Evolutionary conservation across 2,329 filamentous ascomycete species (phyloP).

Genomic region (Pseudodiploospora longispora): DNA sequence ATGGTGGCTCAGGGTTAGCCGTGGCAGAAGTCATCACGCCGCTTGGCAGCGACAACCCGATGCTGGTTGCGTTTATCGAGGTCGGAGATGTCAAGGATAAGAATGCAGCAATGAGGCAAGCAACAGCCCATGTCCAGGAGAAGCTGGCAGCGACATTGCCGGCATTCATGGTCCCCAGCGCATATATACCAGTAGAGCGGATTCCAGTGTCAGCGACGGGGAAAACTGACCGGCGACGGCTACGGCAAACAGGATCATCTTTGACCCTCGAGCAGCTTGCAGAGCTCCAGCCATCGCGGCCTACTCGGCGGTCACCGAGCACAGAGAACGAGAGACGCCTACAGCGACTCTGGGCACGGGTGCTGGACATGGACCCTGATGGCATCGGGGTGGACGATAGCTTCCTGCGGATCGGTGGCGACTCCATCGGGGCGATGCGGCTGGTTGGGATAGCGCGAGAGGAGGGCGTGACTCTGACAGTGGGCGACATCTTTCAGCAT

Average conservation of each 20-base stretch:
- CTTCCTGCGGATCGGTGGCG: slow-evolving; percentile 41
- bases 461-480: not conserved
- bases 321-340: slow-evolving; percentile 14
- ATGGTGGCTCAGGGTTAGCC: not conserved
- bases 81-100: not conserved
- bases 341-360: slow-evolving; percentile 25
- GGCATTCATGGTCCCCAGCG: slow-evolving; percentile 3
- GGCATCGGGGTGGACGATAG: slow-evolving; percentile 33
- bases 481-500: slow-evolving; percentile 7
- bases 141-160: not conserved
- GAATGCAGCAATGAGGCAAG: too few species aligned
- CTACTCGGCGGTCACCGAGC: not conserved
- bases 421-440: slow-evolving; percentile 41
- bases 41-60: not conserved
- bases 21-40: slow-evolving; percentile 4
- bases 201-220: slow-evolving; percentile 2
- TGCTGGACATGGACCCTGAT: slow-evolving; percentile 23
- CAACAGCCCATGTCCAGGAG: not conserved
- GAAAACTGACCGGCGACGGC: slow-evolving; percentile 7
- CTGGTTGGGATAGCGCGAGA: slow-evolving; percentile 20
- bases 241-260: slow-evolving; percentile 4
- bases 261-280: slow-evolving; percentile 5
- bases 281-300: slow-evolving; percentile 1
- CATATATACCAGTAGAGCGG: slow-evolving; percentile 1
- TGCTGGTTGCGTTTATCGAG: slow-evolving; percentile 2